Conservation (phyloP, 2,329 filamentous ascomycete species). For the Achaetomium macrosporum region DNA sequence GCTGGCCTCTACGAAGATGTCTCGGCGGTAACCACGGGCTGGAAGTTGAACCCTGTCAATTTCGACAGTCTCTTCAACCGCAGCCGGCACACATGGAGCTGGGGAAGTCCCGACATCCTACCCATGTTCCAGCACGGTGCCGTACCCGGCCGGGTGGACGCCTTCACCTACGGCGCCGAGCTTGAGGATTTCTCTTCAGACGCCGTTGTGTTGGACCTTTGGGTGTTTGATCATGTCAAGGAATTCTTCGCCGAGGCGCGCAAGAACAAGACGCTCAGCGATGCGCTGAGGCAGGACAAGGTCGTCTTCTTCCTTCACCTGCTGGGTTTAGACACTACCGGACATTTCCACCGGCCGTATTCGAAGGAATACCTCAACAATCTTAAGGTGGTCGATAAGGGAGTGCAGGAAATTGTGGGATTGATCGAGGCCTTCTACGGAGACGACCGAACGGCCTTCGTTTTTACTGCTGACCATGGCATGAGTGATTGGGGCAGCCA, state of each 20-base stretch:
- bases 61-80: slow-evolving; percentile 99
- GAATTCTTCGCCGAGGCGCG: slow-evolving; percentile 75
- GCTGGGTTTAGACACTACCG: slow-evolving; percentile 84
- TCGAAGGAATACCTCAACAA: slow-evolving; percentile 94
- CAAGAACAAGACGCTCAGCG: slow-evolving; percentile 68
- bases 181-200: slow-evolving; percentile 86
- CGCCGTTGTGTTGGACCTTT: slow-evolving; percentile 74
- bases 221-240: slow-evolving; percentile 95
- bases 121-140: slow-evolving; percentile 97
- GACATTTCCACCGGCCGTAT: slow-evolving; percentile 81
- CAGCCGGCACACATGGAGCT: slow-evolving; percentile 96
- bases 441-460: slow-evolving; percentile 80
- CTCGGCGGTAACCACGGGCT: slow-evolving; percentile 91
- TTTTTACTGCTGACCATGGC: slow-evolving; percentile 96
- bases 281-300: slow-evolving; percentile 72
- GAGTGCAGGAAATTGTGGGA: slow-evolving; percentile 75
- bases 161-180: slow-evolving; percentile 77
- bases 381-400: slow-evolving; percentile 87
- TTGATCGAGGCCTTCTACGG: slow-evolving; percentile 81
- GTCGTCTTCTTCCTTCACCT: slow-evolving; percentile 93
- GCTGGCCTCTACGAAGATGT: slow-evolving; percentile 97
- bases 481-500: slow-evolving; percentile 99
- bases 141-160: slow-evolving; percentile 76
- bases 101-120: slow-evolving; percentile 95
- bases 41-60: slow-evolving; percentile 97